Evolutionary conservation across 208 protist species (phyloP), one percentile per base, ranked within the genome.

Genomic region (Acanthamoeba sp.): DNA sequence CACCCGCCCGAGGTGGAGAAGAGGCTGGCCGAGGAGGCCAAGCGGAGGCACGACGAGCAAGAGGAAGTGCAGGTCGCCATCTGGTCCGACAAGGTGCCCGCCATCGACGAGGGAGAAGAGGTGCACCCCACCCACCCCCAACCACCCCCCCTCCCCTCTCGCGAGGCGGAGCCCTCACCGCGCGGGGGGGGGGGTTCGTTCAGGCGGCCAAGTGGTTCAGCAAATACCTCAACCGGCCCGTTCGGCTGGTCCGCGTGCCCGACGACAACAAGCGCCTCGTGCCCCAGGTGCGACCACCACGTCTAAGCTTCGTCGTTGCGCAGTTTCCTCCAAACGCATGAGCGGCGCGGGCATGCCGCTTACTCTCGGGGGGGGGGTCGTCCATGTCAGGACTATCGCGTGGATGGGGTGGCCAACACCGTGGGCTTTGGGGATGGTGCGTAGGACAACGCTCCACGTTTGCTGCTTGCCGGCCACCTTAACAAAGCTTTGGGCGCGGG

Each of bases 181-280:
- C 42, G 6, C 42, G 10, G 42, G 42, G 42, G 42, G n/a, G n/a
- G n/a, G n/a, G n/a, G n/a, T n/a, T n/a, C n/a, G n/a, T n/a, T n/a
- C 59, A 91, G 57, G 84, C 84, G 9, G 84, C 84, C 27, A 2
- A 9, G 1, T 91, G 84, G 84, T 91, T 91, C 84, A 91, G 84
- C 55, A 48, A 64, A 6, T 91, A 91, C 34, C 84, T 91, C n/a
- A 38, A 69, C 12, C 3, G 27, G 34, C 55, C 55, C 4, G 52
- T 91, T 7, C 84, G 84, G 1, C 84, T 91, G 2, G 48, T 91
- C 16, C 45, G 84, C 52, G 57, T 91, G 84, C 84, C 84, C 24
- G 55, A 91, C 22, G 84, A 91, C 57, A 62, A 91, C 29, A 2
- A 16, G 7, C 84, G 84, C 34, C 84, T 91, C 6, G 84, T 91